phyloP scores from a whole-genome alignment of 176 grass and related monocot genomes.

The Oryza longistaminata region DNA sequence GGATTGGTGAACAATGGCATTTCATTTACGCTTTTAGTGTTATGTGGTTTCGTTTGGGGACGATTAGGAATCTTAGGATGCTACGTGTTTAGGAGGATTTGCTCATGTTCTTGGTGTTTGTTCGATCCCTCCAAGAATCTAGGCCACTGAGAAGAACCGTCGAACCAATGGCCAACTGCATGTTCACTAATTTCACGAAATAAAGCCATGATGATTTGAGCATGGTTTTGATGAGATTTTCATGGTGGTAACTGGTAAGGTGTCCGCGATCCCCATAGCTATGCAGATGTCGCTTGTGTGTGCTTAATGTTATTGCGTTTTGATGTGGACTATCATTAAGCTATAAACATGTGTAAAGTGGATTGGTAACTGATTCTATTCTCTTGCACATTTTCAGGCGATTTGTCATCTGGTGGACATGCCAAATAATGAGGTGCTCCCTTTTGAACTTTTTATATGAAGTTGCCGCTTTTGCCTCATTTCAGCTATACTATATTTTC shows the following conservation, averaged over 20 bases:
- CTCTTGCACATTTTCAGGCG: conserved; percentile 40
- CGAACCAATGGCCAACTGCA: not conserved
- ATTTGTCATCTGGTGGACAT: conserved; percentile 47
- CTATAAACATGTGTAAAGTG: not conserved
- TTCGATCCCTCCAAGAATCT: not conserved
- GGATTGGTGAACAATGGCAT: not conserved
- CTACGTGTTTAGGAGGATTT: not conserved
- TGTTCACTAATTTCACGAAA: not conserved
- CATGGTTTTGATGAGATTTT: not conserved
- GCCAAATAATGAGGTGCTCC: conserved; percentile 49
- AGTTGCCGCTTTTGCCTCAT: not conserved
- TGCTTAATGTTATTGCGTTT: not conserved
- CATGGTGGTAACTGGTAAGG: not conserved
- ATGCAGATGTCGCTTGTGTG: not conserved
- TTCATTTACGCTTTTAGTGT: not conserved
- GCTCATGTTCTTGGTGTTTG: not conserved
- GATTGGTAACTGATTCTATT: not conserved
- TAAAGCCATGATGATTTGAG: not conserved
- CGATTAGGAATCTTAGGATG: not conserved
- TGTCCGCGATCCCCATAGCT: not conserved
- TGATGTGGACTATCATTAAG: no score
- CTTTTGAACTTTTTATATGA: not conserved
- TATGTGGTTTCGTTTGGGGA: not conserved
- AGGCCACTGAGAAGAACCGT: not conserved
- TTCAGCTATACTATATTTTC: not conserved